A percentile compares a stretch with the other conserved stretches of the same genome.
Conservation (phyloP, 2,329 filamentous ascomycete genomes). For the Monosporascus sp. region DNA sequence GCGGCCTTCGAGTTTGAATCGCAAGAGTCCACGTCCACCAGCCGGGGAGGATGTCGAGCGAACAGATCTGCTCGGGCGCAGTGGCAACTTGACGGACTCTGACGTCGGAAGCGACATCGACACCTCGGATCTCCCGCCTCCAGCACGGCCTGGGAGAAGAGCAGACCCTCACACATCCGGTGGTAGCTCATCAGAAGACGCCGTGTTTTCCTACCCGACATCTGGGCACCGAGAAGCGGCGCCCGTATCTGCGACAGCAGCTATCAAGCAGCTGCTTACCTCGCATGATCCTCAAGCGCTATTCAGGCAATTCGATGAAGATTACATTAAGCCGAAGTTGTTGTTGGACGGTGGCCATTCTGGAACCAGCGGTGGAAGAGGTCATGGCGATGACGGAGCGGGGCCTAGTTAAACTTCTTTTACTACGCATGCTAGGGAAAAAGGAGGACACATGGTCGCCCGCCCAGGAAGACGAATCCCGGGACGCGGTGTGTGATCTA, state of each 20-base stretch:
- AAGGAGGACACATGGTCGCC: neutral
- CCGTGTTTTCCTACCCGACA: constrained; percentile 29
- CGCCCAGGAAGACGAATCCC: neutral
- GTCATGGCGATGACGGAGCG: constrained; percentile 17
- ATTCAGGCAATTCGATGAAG: constrained; percentile 90
- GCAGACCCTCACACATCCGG: constrained; percentile 31
- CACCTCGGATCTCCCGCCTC: constrained; percentile 60
- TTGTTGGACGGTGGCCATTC: constrained; percentile 64
- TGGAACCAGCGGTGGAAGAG: constrained; percentile 14
- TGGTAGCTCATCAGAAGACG: constrained; percentile 21
- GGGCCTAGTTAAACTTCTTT: neutral
- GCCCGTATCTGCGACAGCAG: constrained; percentile 65
- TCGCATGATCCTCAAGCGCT: constrained; percentile 84
- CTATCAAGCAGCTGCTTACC: constrained; percentile 75
- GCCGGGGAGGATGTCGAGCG: constrained; percentile 45
- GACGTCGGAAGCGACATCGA: constrained; percentile 61
- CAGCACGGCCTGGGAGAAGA: constrained; percentile 33
- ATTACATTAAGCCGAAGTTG: constrained; percentile 89
- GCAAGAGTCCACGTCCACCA: constrained; percentile 41
- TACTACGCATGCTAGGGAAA: neutral
- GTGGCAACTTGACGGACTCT: constrained; percentile 44
- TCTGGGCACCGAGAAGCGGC: constrained; percentile 27
- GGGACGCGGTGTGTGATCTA: neutral
- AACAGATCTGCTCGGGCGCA: constrained; percentile 48
- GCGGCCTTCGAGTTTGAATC: constrained; percentile 44